Evolutionary conservation across 352 stramenopile species (phyloP), one percentile per base, ranked within the genome.

Genomic region (Phytophthora pluvialis): DNA sequence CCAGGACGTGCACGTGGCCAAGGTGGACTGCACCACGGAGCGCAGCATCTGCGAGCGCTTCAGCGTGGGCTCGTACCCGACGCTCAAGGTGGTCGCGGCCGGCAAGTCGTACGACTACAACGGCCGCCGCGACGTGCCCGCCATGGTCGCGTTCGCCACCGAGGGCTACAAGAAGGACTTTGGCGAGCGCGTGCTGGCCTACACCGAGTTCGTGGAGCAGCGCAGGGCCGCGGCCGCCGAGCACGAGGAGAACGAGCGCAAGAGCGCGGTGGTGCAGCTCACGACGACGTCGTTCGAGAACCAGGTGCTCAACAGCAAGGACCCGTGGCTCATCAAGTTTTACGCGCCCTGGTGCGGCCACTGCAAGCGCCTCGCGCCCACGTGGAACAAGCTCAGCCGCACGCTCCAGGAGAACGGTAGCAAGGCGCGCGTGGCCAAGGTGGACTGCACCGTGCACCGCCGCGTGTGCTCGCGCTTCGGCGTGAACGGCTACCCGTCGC

Each of bases 391-490:
- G 55, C 60, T 95, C 18, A 95, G 87, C 62, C 81, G 80, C 44
- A 71, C 78, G 8, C 66, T 94, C 1, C 63, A 81, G 55, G 85
- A 93, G 44, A 89, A 67, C 36, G 79, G 76, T 38, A 91, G 77
- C 67, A 78, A 59, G 18, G 79, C 75, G 3, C 65, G 65, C 6
- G 79, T 95, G 1, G 86, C 76, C 44, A 93, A 93, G 72, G 83
- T 90, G 33, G 73, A 88, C 57, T 95, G 87, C 66, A 94, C 85
- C 8, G 83, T 87, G 63, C 80, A 95, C 66, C 83, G 87, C 45
- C 84, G 83, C 21, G 77, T 95, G 11, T 95, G 87, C 68, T 93
- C 85, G 55, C 87, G 87, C 58, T 95, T 95, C 46, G 83, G 81
- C 9, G 87, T 95, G 31, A 84, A 81, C 35, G 85, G 85, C 21